Conservation (phyloP, 2,329 filamentous ascomycete genomes). For the Celoporthe dispersa region DNA sequence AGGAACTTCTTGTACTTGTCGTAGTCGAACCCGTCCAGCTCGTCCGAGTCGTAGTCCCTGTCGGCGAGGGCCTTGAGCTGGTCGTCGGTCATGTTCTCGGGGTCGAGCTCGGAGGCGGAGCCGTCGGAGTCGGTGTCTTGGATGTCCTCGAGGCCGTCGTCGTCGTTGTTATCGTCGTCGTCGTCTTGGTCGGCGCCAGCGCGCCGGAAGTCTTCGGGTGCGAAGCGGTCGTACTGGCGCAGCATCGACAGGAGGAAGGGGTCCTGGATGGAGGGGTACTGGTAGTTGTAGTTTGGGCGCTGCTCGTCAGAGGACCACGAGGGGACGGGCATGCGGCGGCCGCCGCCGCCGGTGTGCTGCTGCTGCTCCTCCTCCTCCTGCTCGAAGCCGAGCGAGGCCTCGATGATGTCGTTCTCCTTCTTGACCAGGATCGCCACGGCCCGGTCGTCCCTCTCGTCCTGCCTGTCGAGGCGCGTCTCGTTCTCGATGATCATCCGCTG, state of each 20-base stretch:
- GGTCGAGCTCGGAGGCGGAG: not conserved
- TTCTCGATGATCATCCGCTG: conserved; percentile 8
- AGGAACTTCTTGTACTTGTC: conserved; percentile 20
- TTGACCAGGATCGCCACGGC: conserved; percentile 7
- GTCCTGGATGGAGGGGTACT: conserved; percentile 24
- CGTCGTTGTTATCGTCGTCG: not conserved
- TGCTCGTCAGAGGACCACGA: not conserved
- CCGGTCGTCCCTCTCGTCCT: not conserved
- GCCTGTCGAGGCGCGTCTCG: not conserved
- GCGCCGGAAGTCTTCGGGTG: not conserved
- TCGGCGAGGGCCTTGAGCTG: conserved; percentile 27
- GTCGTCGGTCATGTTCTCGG: conserved; percentile 18
- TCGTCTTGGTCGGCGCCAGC: not conserved
- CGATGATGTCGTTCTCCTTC: not conserved
- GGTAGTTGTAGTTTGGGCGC: not conserved
- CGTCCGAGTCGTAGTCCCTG: conserved; percentile 23
- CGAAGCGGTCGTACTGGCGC: conserved; percentile 21
- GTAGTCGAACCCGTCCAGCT: conserved; percentile 17
- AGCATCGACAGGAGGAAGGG: conserved; percentile 18
- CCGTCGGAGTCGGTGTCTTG: not conserved
- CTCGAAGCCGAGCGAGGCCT: not conserved
- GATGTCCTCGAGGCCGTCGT: not conserved
- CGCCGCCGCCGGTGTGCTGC: not conserved
- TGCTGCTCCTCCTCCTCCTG: not conserved
- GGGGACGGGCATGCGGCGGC: not conserved